Conservation (phyloP, 2,329 filamentous ascomycete genomes). For the Aspergillus niger region DNA sequence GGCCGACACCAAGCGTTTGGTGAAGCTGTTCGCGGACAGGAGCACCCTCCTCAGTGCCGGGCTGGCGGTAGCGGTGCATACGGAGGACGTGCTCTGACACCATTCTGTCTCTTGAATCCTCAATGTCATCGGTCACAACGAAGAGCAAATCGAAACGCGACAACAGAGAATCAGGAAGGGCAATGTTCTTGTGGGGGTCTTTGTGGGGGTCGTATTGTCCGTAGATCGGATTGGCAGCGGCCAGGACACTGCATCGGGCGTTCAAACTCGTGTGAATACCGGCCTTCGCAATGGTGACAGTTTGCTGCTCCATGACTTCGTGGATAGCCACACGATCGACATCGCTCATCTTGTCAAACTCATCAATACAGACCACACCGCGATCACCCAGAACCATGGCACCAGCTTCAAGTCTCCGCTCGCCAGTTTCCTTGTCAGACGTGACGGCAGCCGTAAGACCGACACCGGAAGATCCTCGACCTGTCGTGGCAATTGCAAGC, state of each 20-base stretch:
- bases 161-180: slow-evolving; percentile 89
- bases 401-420: slow-evolving; percentile 90
- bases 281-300: slow-evolving; percentile 97
- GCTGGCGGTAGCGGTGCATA: slow-evolving; percentile 93
- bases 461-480: slow-evolving; percentile 93
- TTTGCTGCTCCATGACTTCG: slow-evolving; percentile 99
- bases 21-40: slow-evolving; percentile 85
- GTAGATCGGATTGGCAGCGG: slow-evolving; percentile 95
- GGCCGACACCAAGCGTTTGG: slow-evolving; percentile 83
- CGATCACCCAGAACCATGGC: slow-evolving; percentile 98
- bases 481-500: slow-evolving; percentile 93
- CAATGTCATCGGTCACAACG: slow-evolving; percentile 96
- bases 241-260: slow-evolving; percentile 92
- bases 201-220: slow-evolving; percentile 99
- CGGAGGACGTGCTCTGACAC: slow-evolving; percentile 95
- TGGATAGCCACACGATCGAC: slow-evolving; percentile 97
- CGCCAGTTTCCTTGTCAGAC: slow-evolving; percentile 94
- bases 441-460: slow-evolving; percentile 97
- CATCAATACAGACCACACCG: slow-evolving; percentile 97
- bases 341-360: slow-evolving; percentile 99
- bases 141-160: slow-evolving; percentile 99
- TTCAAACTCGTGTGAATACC: slow-evolving; percentile 98
- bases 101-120: slow-evolving; percentile 85
- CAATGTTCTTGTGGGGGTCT: slow-evolving; percentile 98
- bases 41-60: slow-evolving; percentile 89